Evolutionary conservation across 257 asterid species (phyloP).

Genomic region (Ajuga chamaepitys): DNA sequence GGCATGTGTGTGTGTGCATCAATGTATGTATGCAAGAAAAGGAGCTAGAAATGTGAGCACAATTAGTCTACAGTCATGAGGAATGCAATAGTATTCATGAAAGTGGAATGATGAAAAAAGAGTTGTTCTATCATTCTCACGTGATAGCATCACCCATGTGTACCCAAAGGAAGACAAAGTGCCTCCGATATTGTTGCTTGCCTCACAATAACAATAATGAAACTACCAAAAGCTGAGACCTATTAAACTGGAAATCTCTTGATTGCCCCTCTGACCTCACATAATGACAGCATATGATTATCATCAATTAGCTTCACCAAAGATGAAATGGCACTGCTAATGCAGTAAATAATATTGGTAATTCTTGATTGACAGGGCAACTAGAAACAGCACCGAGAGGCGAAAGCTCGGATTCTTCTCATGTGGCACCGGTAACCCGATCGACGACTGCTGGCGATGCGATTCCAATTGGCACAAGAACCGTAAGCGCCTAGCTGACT

Average conservation of each 20-base stretch:
- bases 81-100: conserved; percentile 1
- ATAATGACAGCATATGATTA: too few relatives aligned
- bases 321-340: neutral
- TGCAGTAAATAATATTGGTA: neutral
- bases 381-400: conserved; percentile 75
- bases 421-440: conserved; percentile 89
- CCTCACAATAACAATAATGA: conserved; percentile 4
- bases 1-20: conserved; percentile 33
- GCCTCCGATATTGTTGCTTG: conserved; percentile 15
- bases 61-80: conserved; percentile 3
- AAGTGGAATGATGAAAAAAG: conserved; percentile 7
- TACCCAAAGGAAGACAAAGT: conserved; percentile 14
- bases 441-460: conserved; percentile 95
- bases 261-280: neutral
- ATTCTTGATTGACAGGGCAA: conserved; percentile 43
- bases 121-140: conserved; percentile 26
- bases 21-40: conserved; percentile 30
- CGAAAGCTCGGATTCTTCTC: conserved; percentile 77
- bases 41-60: conserved; percentile 14
- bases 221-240: neutral
- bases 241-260: neutral
- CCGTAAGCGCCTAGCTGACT: conserved; percentile 76
- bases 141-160: conserved; percentile 35
- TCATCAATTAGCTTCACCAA: too few relatives aligned
- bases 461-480: conserved; percentile 74